Evolutionary conservation across 2,329 filamentous ascomycete genomes (phyloP), one percentile per base, ranked within the genome.

Genomic region (Diaporthe ampelina): DNA sequence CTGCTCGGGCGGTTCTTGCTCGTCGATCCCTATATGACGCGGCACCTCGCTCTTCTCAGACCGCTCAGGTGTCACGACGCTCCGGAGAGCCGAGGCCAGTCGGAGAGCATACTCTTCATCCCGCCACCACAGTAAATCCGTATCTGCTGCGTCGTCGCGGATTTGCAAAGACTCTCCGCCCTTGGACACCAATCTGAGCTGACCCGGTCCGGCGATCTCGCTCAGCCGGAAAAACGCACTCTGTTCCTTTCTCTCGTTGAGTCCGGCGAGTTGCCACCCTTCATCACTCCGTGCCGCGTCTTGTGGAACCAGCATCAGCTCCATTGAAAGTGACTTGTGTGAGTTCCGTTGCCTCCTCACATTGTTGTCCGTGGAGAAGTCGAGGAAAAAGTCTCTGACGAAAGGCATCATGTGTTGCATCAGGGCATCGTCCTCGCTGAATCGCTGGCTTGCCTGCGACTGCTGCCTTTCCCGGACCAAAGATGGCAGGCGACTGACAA

Each of bases 61-160:
- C 35, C 48, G 32, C 15, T 72, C 43, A 7, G 57, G 69, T 10
- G 45, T 35, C 24, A 72, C 32, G 21, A 63, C 40, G 7, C 10
- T 35, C 11, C 70, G 26, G 32, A 72, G 48, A 21, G 17, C 50
- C 7, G 70, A 65, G 13, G 70, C 70, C 37, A 74, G 6, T 17
- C 26, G 54, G 15, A 52, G 21, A 24, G 73, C 73, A 29, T 21
- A 43, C 26, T 52, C 59, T 26, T 73, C 70, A 6, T 74, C 50
- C n/a, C 57, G 56, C 73, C 73, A 74, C 73, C 73, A 74, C 17
- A 74, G 9, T 4, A 9, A 15, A 45, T 69, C 61, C 24, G 43
- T 11, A 37, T 26, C 24, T 40, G 48, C 63, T 15, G 19, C n/a
- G 4, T 54, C 63, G 15, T 68, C 63, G n/a, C 63, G 45, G 48